Evolutionary conservation across 768 basidiomycete genomes (phyloP), one percentile per base, ranked within the genome.

Genomic region (Suillus plorans): DNA sequence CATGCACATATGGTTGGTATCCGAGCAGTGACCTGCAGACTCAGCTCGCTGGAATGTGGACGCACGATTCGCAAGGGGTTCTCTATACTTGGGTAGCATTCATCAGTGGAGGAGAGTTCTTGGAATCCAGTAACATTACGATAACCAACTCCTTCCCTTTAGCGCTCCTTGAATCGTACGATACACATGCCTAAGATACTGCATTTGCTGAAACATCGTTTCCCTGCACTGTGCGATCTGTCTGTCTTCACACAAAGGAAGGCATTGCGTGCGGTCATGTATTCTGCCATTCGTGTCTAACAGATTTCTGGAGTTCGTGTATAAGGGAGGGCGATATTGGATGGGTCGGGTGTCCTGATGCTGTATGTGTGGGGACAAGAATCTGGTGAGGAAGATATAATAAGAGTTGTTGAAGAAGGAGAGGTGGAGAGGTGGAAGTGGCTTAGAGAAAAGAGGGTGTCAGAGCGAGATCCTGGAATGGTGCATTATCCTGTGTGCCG

Each of bases 231-330:
- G 25, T 25, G n/a, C n/a, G 31, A 86, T 97, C 59, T 97, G 95
- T 74, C 77, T 96, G 5, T 82, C 84, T 42, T 83, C 85, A 16
- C 77, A 86, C 64, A 95, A 92, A 72, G 95, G 95, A 52, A 81
- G 85, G 16, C 85, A 86, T 68, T 95, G 94, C 72, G 70, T 95
- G 18, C 81, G 85, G 77, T 1, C 95, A 96, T 74, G 84, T 95
- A 13, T 96, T 95, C 74, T 97, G 95, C 73, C 85, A 86, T n/a
- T 74, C 83, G 9, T 97, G 95, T 72, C 75, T 97, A 34, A 81
- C 81, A 61, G 89, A 90, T 60, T 95, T 91, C 73, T 97, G 94
- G 94, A 82, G 83, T 52, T 73, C 94, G 59, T 90, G 89, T 68
- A 90, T 97, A 61, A 79, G 77, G 57, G 94, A 96, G 72, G 95